Evolutionary conservation across 371 early-diverging fungal species (phyloP).

Genomic region (Apophysomyces ossiformis): DNA sequence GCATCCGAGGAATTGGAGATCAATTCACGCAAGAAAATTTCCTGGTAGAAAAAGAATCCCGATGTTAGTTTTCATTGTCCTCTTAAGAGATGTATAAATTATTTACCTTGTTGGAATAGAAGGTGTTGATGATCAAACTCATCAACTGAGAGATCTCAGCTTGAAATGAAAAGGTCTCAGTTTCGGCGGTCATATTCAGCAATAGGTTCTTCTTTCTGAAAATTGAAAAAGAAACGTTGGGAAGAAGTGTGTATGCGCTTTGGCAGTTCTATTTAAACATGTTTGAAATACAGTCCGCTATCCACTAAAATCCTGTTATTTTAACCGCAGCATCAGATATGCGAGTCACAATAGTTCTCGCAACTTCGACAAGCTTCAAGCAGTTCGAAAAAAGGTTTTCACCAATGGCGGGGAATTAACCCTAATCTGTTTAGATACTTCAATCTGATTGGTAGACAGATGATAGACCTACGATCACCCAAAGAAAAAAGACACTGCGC

Average conservation of each 20-base stretch:
- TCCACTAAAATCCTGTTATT: conserved; percentile 1
- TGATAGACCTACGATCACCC: too few species aligned
- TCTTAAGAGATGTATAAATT: background rate
- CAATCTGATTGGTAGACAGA: too few species aligned
- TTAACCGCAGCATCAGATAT: background rate
- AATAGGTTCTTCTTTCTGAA: background rate
- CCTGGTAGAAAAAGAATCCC: conserved; percentile 33
- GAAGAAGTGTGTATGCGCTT: conserved; percentile 17
- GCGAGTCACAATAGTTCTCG: conserved; percentile 32
- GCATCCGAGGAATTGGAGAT: conserved; percentile 91
- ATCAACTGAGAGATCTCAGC: conserved; percentile 94
- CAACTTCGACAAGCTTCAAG: conserved; percentile 21
- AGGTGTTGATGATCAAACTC: conserved; percentile 82
- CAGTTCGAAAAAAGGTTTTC: too few species aligned
- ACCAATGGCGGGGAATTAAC: too few species aligned
- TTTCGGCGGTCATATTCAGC: conserved; percentile 35
- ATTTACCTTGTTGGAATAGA: conserved; percentile 58
- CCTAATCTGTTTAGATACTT: too few species aligned
- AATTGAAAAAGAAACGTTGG: conserved; percentile 11
- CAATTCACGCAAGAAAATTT: conserved; percentile 87
- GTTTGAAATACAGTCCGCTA: conserved; percentile 6
- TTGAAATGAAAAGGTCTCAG: conserved; percentile 88
- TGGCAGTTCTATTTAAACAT: background rate
- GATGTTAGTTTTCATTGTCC: background rate
- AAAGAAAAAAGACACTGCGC: too few species aligned